Base-by-base conservation (phyloP, 2,329 filamentous ascomycete genomes). In the Fusarium tanahbumbuense region DNA sequence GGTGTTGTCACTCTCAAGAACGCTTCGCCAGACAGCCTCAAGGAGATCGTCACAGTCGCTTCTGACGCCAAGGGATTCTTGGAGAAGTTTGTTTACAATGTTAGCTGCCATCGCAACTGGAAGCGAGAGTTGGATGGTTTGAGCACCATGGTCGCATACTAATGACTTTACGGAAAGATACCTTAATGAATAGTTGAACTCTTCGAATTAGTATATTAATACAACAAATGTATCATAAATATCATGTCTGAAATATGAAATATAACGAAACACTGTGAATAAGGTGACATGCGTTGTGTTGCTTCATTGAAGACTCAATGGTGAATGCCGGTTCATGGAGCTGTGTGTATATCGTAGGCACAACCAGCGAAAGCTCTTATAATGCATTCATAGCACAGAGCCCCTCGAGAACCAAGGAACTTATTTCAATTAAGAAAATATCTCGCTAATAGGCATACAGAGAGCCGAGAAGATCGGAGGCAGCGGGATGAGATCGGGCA, bases 81-180 rank as follows among this genome's bases (percentile, higher is more conserved):
- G 60, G 88, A 91, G 70, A 87, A 88, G 72, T 94, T 93, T 81
- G 87, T 90, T 47, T 91, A 84, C 74, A 85, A 88, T 18, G 89
- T 96, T 56, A 87, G 89, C 23, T 86, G 89, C 81, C 93, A 96
- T 76, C 87, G 89, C 75, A 92, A 92, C 77, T 97, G 88, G 81
- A 84, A 89, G 55, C 84, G 93, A 23, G 93, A 97, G 83, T 64
- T 92, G 77, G 89, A 92, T 68, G 93, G 93, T 0, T 78, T 95
- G 73, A 87, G 81, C 55, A 79, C 82, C 4, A 85, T 88, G 83
- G 87, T 95, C 61, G 91, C 92, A 2, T 95, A 91, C 74, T 94
- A 88, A 77, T 44, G 37, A 48, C 23, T 22, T 37, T 44, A 49
- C n/a, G 23, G n/a, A 28, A 46, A 45, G 34, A 62, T 56, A 67